Conservation (phyloP, 148 eudicot genomes). For the Chenopodium album region DNA sequence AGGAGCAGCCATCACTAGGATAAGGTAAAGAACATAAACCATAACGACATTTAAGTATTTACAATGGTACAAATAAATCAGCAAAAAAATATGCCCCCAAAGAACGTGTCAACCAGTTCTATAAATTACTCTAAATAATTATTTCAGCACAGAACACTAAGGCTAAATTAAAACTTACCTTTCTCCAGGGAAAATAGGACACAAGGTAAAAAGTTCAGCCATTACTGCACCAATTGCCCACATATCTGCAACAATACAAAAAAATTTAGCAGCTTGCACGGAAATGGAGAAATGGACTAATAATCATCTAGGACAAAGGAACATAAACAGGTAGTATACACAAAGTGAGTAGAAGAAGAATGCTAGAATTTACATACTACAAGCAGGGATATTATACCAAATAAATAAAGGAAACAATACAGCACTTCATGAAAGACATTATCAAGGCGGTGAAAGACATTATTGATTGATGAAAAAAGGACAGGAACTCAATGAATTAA, state of each 20-base stretch:
- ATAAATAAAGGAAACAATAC: neutral
- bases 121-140: neutral
- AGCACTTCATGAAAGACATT: too few relatives aligned
- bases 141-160: neutral
- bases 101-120: neutral
- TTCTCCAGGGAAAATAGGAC: conserved; percentile 92
- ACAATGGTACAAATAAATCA: neutral
- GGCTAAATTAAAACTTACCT: conserved; percentile 46
- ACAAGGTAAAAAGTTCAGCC: conserved; percentile 80
- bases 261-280: conserved; percentile 9
- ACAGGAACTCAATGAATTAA: neutral
- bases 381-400: neutral
- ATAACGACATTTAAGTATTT: neutral
- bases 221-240: conserved; percentile 98
- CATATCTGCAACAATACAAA: conserved; percentile 61
- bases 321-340: neutral
- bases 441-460: neutral
- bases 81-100: neutral
- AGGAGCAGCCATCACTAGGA: neutral
- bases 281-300: neutral
- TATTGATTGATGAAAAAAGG: neutral
- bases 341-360: neutral
- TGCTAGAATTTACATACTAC: neutral
- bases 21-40: neutral
- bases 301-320: neutral